phyloP scores from a whole-genome alignment of 1,139 yeast species.

The Nematodospora anomalae region DNA sequence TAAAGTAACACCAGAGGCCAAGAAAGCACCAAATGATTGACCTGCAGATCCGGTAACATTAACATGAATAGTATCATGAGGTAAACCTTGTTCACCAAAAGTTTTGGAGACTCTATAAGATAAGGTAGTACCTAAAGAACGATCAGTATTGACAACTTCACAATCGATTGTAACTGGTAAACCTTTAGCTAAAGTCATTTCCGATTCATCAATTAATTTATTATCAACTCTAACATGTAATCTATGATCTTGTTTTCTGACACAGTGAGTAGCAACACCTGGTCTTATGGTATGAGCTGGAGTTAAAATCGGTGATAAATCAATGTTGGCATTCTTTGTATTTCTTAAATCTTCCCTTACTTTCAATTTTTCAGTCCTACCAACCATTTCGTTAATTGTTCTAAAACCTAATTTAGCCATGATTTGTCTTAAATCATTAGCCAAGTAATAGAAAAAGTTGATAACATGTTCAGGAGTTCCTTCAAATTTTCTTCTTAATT shows the following conservation, averaged over 20 bases:
- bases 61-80: slow-evolving; percentile 94
- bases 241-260: slow-evolving; percentile 92
- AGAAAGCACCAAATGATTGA: slow-evolving; percentile 97
- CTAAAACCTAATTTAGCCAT: slow-evolving; percentile 97
- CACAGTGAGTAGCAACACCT: slow-evolving; percentile 94
- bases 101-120: slow-evolving; percentile 91
- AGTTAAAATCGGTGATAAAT: slow-evolving; percentile 87
- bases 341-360: slow-evolving; percentile 85
- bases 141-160: slow-evolving; percentile 91
- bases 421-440: slow-evolving; percentile 86
- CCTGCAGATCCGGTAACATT: slow-evolving; percentile 94
- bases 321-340: slow-evolving; percentile 89
- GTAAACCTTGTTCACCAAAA: slow-evolving; percentile 91
- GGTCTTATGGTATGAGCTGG: slow-evolving; percentile 97
- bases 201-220: slow-evolving; percentile 94
- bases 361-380: slow-evolving; percentile 85
- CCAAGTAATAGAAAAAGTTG: slow-evolving; percentile 92
- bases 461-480: slow-evolving; percentile 99
- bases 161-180: slow-evolving; percentile 93
- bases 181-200: slow-evolving; percentile 88
- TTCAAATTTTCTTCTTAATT: slow-evolving; percentile 82
- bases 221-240: slow-evolving; percentile 91
- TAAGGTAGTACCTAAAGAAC: slow-evolving; percentile 92
- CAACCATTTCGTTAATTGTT: slow-evolving; percentile 96
- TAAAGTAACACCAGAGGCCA: slow-evolving; percentile 93